A percentile compares a stretch with the other conserved stretches of the same genome.
Evolutionary conservation across 73 alveolate species (phyloP).

Genomic region (Diophrys appendiculata): DNA sequence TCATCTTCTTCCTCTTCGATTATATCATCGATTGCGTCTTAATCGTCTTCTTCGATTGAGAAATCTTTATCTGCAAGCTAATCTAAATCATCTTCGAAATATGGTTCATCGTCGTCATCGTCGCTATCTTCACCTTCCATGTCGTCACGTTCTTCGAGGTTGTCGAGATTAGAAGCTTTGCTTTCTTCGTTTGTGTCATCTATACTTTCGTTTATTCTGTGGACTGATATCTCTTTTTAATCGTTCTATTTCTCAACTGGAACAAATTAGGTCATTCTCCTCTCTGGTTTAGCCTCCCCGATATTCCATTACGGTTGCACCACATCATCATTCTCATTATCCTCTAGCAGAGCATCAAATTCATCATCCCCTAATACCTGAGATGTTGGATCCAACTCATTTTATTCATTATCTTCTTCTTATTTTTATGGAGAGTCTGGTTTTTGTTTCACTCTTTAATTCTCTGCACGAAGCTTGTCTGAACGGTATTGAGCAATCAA

Average conservation of each 20-base stretch:
- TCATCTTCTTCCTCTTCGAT: neutral
- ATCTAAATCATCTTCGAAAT: neutral
- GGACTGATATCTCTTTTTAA: neutral
- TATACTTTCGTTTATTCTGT: neutral
- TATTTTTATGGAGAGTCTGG: neutral
- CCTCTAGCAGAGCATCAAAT: neutral
- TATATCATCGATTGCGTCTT: neutral
- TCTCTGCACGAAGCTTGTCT: slow-evolving; percentile 2
- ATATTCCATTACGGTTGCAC: neutral
- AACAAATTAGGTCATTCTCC: neutral
- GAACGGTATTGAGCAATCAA: neutral
- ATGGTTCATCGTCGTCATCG: slow-evolving; percentile 1
- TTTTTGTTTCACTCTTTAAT: neutral
- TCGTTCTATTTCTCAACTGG: neutral
- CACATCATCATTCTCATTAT: neutral
- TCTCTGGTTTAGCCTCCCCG: neutral
- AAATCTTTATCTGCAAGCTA: neutral
- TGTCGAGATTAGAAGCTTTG: neutral
- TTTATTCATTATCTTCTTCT: neutral
- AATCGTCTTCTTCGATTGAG: neutral
- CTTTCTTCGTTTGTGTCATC: neutral
- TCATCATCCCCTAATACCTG: neutral
- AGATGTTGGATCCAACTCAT: neutral
- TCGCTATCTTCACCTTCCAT: neutral
- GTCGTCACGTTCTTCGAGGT: neutral